A percentile compares a stretch with the other conserved stretches of the same genome.
These are phyloP conservation scores for Pseudozyma thailandica DNA, from an alignment of 1,284 basidiomycete species.

Conservation along the genomic window DNA sequence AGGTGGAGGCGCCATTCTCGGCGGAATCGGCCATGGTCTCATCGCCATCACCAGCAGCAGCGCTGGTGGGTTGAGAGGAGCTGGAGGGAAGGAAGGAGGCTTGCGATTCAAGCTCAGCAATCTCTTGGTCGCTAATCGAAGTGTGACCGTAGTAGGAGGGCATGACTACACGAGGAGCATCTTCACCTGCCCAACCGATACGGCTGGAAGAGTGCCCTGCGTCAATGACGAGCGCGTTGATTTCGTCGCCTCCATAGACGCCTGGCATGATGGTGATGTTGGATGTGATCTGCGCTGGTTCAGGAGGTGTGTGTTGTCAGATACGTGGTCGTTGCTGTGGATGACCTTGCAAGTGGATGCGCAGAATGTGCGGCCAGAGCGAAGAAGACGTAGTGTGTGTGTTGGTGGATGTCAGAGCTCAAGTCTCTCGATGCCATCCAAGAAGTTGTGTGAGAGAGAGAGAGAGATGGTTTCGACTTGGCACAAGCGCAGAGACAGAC, in stretches of 20 bases:
- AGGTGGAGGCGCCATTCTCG: constrained; percentile 15
- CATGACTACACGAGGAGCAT: constrained; percentile 90
- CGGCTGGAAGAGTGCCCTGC: constrained; percentile 89
- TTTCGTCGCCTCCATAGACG: constrained; percentile 76
- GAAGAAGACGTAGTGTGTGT: not conserved
- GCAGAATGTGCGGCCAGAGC: no score
- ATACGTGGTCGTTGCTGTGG: no score
- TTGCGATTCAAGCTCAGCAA: constrained; percentile 39
- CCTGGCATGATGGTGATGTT: constrained; percentile 61
- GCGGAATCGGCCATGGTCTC: constrained; percentile 29
- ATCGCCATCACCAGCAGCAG: constrained; percentile 27
- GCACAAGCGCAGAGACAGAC: constrained; percentile 12
- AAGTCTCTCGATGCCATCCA: no score
- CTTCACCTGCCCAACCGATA: constrained; percentile 91
- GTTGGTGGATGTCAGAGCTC: not conserved
- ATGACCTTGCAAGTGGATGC: no score
- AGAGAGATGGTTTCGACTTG: no score
- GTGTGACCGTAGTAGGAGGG: constrained; percentile 88
- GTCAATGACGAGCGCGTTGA: constrained; percentile 94
- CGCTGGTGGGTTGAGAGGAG: constrained; percentile 11
- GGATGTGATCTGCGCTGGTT: no score
- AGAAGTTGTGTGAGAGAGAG: no score
- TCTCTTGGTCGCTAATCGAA: constrained; percentile 67
- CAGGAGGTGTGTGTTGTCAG: no score
- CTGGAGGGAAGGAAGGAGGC: constrained; percentile 27